Evolutionary conservation across 768 basidiomycete species (phyloP).

Genomic region (Mycena crocata): DNA sequence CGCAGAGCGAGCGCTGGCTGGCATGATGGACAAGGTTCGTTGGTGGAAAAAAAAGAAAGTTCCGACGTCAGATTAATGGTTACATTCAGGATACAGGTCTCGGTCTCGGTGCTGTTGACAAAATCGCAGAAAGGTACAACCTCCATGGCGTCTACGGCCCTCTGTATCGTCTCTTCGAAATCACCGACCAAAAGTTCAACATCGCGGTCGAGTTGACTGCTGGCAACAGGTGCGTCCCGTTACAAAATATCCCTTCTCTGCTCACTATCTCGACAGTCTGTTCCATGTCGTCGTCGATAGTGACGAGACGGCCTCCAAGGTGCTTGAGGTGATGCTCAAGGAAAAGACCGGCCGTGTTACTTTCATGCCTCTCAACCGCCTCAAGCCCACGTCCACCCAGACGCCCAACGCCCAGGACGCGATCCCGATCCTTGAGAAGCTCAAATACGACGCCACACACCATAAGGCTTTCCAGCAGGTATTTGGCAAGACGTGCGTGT

Average conservation of each 20-base stretch:
- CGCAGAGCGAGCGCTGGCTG: constrained; percentile 81
- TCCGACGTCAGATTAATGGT: background rate
- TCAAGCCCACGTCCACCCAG: constrained; percentile 78
- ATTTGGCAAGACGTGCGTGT: constrained; percentile 97
- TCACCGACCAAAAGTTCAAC: constrained; percentile 89
- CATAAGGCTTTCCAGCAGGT: constrained; percentile 95
- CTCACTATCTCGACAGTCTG: constrained; percentile 61
- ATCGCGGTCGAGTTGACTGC: constrained; percentile 95
- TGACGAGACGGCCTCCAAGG: constrained; percentile 91
- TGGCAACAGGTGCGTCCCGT: constrained; percentile 80
- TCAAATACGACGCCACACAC: constrained; percentile 77
- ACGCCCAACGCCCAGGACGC: constrained; percentile 81
- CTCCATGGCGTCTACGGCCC: constrained; percentile 93
- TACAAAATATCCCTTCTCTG: background rate
- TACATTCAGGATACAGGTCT: constrained; percentile 87
- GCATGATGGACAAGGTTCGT: constrained; percentile 96
- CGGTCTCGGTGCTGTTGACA: constrained; percentile 88
- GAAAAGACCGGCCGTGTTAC: constrained; percentile 96
- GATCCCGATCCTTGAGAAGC: constrained; percentile 84
- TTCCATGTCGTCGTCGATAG: constrained; percentile 98
- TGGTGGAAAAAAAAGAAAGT: constrained; percentile 2
- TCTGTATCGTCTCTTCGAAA: constrained; percentile 92
- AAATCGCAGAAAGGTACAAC: constrained; percentile 79
- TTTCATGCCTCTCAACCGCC: constrained; percentile 97
- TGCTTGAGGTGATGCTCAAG: constrained; percentile 94